Percentiles rank a stretch among this genome's conserved stretches.
Evolutionary conservation across 768 basidiomycete genomes (phyloP).

Genomic region (Tylopilus felleus): DNA sequence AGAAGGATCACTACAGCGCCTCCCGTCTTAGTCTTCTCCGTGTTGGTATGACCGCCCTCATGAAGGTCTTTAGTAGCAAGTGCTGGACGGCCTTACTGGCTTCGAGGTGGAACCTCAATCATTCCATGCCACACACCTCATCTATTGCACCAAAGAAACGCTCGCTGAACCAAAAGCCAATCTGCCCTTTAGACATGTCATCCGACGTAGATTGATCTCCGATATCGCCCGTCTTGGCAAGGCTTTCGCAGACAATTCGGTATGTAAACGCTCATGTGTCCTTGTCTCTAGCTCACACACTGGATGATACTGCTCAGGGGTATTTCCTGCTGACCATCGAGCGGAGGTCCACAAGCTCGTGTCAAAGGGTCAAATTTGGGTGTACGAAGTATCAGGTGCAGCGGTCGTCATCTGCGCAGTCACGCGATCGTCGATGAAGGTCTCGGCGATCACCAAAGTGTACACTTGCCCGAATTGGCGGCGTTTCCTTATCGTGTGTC

Average conservation of each 20-base stretch:
- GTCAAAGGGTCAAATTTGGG: conserved; percentile 47
- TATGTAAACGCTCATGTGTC: conserved; percentile 29
- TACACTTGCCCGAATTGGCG: conserved; percentile 48
- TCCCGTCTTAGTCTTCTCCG: conserved; percentile 73
- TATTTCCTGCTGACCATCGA: conserved; percentile 38
- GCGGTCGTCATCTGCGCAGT: conserved; percentile 53
- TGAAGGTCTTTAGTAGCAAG: conserved; percentile 41
- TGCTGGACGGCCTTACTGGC: conserved; percentile 44
- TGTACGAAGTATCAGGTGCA: conserved; percentile 42
- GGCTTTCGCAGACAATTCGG: conserved; percentile 51
- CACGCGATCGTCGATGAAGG: conserved; percentile 46
- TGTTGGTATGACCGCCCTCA: conserved; percentile 45
- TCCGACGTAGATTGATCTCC: conserved; percentile 36
- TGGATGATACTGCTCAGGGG: conserved; percentile 32
- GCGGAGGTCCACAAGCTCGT: conserved; percentile 48
- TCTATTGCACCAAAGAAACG: conserved; percentile 41
- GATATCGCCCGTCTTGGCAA: conserved; percentile 48
- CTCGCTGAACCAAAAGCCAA: conserved; percentile 27
- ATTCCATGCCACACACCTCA: conserved; percentile 49
- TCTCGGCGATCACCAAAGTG: conserved; percentile 57
- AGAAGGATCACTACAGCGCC: conserved; percentile 57
- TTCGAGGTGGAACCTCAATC: conserved; percentile 38
- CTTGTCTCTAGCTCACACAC: not conserved
- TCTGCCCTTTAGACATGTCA: conserved; percentile 33
- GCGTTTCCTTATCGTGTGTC: conserved; percentile 20